Evolutionary conservation across 371 early-diverging fungal species (phyloP).

Genomic region (Rhizoclosmatium hyalinum): DNA sequence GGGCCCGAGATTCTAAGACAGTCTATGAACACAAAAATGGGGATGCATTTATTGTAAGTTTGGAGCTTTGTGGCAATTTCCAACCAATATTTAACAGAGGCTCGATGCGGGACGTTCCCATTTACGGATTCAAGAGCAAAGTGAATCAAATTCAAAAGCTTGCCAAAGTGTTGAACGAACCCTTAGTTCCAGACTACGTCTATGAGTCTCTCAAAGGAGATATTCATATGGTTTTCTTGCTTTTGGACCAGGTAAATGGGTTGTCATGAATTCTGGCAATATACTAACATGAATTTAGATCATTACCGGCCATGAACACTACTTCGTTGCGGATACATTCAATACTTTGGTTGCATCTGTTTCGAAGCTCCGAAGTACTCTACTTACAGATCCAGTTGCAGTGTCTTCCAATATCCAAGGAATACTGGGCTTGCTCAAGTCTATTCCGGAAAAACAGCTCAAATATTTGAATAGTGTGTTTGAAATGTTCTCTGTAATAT

Average conservation of each 20-base stretch:
- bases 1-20: conserved; percentile 13
- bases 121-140: conserved; percentile 32
- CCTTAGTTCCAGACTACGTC: background rate
- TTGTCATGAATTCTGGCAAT: background rate
- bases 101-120: conserved; percentile 22
- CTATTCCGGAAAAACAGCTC: conserved; percentile 16
- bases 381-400: background rate
- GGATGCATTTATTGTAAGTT: conserved; percentile 22
- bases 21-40: conserved; percentile 27
- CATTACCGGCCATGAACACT: conserved; percentile 9
- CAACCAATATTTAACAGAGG: conserved; percentile 1
- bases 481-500: background rate
- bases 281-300: background rate
- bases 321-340: conserved; percentile 5
- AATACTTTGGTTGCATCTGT: background rate
- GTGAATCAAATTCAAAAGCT: conserved; percentile 25
- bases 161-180: conserved; percentile 7
- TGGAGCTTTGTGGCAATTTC: background rate
- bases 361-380: background rate
- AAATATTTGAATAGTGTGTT: conserved; percentile 4
- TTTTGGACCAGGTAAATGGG: conserved; percentile 7
- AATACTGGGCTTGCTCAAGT: background rate
- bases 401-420: background rate
- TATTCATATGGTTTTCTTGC: conserved; percentile 21
- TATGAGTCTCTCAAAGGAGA: conserved; percentile 6